Percentiles rank a stretch among this genome's conserved stretches.
phyloP scores from a whole-genome alignment of 2,329 filamentous ascomycete genomes.

The Phialemonium atrogriseum region DNA sequence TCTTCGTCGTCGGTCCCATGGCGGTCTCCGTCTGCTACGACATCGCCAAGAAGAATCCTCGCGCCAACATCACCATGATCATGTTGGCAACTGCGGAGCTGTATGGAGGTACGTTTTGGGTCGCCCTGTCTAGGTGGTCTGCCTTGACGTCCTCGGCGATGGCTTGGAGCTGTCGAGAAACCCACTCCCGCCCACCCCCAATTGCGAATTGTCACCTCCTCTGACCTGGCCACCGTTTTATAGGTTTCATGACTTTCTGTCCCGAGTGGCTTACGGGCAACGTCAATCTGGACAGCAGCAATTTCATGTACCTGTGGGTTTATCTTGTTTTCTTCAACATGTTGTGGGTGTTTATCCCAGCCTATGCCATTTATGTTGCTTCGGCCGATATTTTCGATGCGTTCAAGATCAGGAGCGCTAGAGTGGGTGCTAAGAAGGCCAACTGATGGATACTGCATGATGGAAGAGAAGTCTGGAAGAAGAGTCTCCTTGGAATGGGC shows the following conservation, averaged over 20 bases:
- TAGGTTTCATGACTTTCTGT: conserved; percentile 63
- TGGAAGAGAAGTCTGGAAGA: neutral
- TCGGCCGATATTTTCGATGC: conserved; percentile 47
- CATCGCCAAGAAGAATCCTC: conserved; percentile 45
- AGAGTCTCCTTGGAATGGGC: no score
- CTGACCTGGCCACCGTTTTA: no score
- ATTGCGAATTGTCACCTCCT: no score
- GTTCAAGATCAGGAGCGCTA: conserved; percentile 30
- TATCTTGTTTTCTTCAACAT: conserved; percentile 63
- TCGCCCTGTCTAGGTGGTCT: neutral
- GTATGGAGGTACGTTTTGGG: conserved; percentile 44
- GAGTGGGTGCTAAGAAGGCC: conserved; percentile 23
- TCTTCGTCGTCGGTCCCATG: conserved; percentile 52
- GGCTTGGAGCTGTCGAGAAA: no score
- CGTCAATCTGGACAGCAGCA: conserved; percentile 54
- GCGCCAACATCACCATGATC: conserved; percentile 53
- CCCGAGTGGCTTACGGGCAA: conserved; percentile 60
- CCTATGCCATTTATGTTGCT: conserved; percentile 49
- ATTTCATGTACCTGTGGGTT: conserved; percentile 61
- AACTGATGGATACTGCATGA: conserved; percentile 12
- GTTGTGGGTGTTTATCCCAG: conserved; percentile 57
- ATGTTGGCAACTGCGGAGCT: conserved; percentile 58
- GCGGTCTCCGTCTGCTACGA: conserved; percentile 52
- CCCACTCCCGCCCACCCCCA: neutral
- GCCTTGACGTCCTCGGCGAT: conserved; percentile 1